phyloP scores from a whole-genome alignment of 768 basidiomycete genomes.

The Russula ochroleuca region DNA sequence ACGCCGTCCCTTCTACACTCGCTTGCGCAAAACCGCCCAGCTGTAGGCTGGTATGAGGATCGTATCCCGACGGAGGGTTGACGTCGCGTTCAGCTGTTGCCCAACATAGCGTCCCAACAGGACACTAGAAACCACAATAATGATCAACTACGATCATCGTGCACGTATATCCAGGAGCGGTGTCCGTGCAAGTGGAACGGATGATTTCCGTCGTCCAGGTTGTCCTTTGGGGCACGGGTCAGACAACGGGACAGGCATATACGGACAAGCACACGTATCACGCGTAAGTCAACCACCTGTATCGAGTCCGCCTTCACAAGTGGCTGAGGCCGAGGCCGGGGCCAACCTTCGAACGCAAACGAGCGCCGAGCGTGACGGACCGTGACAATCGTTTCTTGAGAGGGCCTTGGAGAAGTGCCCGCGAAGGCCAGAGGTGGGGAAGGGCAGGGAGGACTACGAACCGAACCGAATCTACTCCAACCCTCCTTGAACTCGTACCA shows the following conservation, averaged over 20 bases:
- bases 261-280: not conserved
- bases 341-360: no score
- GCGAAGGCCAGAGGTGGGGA: no score
- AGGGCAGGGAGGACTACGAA: no score
- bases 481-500: no score
- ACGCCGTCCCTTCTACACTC: no score
- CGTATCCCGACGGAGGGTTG: constrained; percentile 22
- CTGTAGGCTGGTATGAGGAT: constrained; percentile 22
- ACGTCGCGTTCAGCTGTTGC: constrained; percentile 14
- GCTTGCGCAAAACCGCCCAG: constrained; percentile 19
- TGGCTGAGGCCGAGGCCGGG: no score
- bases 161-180: constrained; percentile 21
- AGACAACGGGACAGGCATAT: not conserved
- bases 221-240: constrained; percentile 3
- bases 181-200: constrained; percentile 25
- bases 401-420: no score
- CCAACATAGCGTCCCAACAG: constrained; percentile 20
- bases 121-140: not conserved
- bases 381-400: no score
- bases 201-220: constrained; percentile 25
- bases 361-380: no score
- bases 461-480: no score
- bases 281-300: constrained; percentile 20
- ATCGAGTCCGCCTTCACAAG: constrained; percentile 23
- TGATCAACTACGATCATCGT: no score